These are phyloP conservation scores for Trichothecium sympodiale DNA, from an alignment of 2,329 filamentous ascomycete species.

Conservation along the genomic window DNA sequence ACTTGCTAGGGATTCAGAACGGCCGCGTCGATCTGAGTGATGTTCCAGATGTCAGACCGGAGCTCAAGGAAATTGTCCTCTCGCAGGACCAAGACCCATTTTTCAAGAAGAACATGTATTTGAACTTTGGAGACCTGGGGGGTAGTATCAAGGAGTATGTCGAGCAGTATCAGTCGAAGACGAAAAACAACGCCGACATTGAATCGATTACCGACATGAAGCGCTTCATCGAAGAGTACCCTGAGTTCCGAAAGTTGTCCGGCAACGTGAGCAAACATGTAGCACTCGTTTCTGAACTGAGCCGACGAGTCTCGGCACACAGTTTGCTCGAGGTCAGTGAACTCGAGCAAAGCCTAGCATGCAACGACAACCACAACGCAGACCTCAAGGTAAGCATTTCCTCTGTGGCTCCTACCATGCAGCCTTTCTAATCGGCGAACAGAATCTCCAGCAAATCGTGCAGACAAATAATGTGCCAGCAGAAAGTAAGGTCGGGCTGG, in stretches of 20 bases:
- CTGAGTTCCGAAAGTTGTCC: slow-evolving; percentile 91
- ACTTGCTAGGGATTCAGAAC: slow-evolving; percentile 85
- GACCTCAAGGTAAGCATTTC: slow-evolving; percentile 68
- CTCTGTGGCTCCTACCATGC: neutral
- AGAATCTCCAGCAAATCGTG: slow-evolving; percentile 80
- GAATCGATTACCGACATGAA: slow-evolving; percentile 99
- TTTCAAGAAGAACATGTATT: slow-evolving; percentile 98
- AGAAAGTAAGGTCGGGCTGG: slow-evolving; percentile 78
- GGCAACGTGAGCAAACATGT: slow-evolving; percentile 99
- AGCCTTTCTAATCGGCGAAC: slow-evolving; percentile 11
- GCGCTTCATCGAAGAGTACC: slow-evolving; percentile 96
- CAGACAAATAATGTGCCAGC: slow-evolving; percentile 65
- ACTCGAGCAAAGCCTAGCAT: slow-evolving; percentile 90
- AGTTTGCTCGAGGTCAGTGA: slow-evolving; percentile 93
- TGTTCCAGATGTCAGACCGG: slow-evolving; percentile 73
- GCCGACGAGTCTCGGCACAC: slow-evolving; percentile 74
- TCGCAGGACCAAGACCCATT: slow-evolving; percentile 97
- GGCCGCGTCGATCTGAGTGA: slow-evolving; percentile 83
- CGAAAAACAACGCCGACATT: slow-evolving; percentile 91
- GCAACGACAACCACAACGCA: slow-evolving; percentile 85
- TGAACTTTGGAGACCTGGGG: slow-evolving; percentile 92
- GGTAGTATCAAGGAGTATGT: slow-evolving; percentile 98
- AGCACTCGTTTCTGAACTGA: slow-evolving; percentile 87
- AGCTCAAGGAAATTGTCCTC: slow-evolving; percentile 86
- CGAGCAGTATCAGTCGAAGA: slow-evolving; percentile 94